Conservation (phyloP, 306 rosid genomes). For the Medicago arabica region DNA sequence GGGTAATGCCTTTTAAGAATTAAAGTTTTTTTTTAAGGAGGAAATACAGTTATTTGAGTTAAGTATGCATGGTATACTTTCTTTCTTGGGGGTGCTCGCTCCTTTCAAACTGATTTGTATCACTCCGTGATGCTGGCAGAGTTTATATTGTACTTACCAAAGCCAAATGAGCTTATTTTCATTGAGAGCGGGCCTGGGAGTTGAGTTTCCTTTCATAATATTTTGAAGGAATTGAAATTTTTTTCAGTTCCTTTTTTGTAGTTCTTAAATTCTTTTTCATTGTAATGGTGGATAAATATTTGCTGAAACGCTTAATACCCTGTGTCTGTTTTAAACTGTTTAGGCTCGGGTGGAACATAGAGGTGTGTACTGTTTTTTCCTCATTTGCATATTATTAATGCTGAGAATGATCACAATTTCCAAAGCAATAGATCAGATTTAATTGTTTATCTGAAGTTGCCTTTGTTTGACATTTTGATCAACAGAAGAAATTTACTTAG, state of each 20-base stretch:
- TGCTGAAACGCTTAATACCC: neutral
- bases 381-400: neutral
- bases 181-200: neutral
- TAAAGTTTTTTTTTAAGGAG: neutral
- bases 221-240: constrained; percentile 22
- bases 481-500: constrained; percentile 9
- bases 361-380: neutral
- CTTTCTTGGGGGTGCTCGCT: constrained; percentile 1
- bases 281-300: constrained; percentile 31
- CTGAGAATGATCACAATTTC: neutral
- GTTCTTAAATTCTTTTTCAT: neutral
- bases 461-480: constrained; percentile 17
- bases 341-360: neutral
- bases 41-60: constrained; percentile 16
- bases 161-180: neutral
- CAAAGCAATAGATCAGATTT: constrained; percentile 7
- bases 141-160: neutral
- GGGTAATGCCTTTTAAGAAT: constrained; percentile 7
- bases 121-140: neutral
- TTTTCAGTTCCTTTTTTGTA: neutral
- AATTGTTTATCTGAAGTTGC: constrained; percentile 13
- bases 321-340: constrained; percentile 19
- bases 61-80: neutral
- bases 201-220: constrained; percentile 1
- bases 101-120: neutral